Evolutionary conservation across 2,329 filamentous ascomycete genomes (phyloP).

Genomic region (Cytospora piceicola): DNA sequence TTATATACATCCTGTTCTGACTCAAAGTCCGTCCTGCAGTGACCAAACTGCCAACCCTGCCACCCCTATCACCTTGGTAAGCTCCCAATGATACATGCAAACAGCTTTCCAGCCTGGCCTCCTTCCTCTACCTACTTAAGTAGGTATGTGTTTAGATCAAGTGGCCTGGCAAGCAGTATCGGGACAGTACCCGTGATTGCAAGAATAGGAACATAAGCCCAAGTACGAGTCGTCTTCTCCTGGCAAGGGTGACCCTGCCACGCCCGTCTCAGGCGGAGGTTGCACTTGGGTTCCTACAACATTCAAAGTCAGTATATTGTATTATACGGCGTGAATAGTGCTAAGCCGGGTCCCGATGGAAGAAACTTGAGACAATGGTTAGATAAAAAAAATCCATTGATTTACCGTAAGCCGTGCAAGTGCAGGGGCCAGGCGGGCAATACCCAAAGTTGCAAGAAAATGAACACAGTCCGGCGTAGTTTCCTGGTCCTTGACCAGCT

Average conservation of each 20-base stretch:
- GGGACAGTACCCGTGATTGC: conserved; percentile 29
- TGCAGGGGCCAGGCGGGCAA: conserved; percentile 32
- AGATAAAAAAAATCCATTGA: not conserved
- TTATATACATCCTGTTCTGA: too few species aligned
- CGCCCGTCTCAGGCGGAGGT: conserved; percentile 21
- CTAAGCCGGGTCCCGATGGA: not conserved
- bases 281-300: conserved; percentile 2
- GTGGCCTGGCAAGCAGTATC: conserved; percentile 21
- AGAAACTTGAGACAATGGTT: not conserved
- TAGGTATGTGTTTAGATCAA: not conserved
- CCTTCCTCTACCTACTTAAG: too few species aligned
- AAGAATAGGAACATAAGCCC: conserved; percentile 24
- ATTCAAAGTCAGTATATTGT: not conserved
- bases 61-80: too few species aligned
- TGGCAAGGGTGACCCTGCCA: conserved; percentile 10
- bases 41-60: too few species aligned
- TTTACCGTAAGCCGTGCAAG: conserved; percentile 30
- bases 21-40: too few species aligned
- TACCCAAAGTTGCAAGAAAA: conserved; percentile 32
- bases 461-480: conserved; percentile 31
- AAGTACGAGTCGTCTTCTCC: conserved; percentile 25
- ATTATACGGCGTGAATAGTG: not conserved
- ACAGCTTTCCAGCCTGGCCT: not conserved
- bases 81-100: not conserved
- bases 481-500: conserved; percentile 16